Evolutionary conservation across 176 grass and related monocot genomes (phyloP).

Genomic region (Bolboschoenus planiculmis): DNA sequence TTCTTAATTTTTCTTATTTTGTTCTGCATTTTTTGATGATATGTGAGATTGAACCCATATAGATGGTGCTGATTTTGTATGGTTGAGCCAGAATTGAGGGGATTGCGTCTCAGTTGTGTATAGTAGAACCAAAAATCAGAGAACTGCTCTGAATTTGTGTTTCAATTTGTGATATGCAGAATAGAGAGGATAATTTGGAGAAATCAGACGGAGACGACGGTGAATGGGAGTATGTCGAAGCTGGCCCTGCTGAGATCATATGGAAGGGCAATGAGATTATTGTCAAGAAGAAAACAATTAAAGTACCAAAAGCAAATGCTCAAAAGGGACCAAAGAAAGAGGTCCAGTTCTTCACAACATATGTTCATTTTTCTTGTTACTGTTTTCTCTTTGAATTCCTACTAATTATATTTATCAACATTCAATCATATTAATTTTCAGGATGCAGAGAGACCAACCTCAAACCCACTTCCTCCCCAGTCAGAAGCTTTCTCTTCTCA

Average conservation of each 20-base stretch:
- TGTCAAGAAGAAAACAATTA: conserved; percentile 93
- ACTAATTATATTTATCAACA: conserved; percentile 11
- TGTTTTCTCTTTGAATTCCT: background rate
- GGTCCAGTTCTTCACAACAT: conserved; percentile 32
- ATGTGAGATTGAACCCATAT: background rate
- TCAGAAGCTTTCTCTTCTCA: conserved; percentile 56
- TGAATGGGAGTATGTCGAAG: conserved; percentile 92
- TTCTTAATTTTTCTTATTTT: background rate
- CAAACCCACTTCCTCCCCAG: conserved; percentile 77
- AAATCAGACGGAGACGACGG: conserved; percentile 37
- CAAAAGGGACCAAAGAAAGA: conserved; percentile 32
- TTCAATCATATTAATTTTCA: conserved; percentile 33
- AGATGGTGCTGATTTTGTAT: background rate
- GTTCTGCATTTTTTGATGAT: background rate
- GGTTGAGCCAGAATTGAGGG: background rate
- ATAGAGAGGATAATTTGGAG: conserved; percentile 33
- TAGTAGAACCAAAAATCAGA: conserved; percentile 1
- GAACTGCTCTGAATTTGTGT: background rate
- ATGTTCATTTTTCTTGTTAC: background rate
- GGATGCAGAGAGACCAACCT: conserved; percentile 81
- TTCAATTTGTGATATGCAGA: conserved; percentile 30
- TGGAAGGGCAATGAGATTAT: conserved; percentile 95
- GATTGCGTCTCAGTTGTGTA: background rate
- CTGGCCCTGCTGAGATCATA: conserved; percentile 79
- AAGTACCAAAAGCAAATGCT: conserved; percentile 52